Conservation (phyloP, 768 basidiomycete species). For the Leccinum subtestaceum region DNA sequence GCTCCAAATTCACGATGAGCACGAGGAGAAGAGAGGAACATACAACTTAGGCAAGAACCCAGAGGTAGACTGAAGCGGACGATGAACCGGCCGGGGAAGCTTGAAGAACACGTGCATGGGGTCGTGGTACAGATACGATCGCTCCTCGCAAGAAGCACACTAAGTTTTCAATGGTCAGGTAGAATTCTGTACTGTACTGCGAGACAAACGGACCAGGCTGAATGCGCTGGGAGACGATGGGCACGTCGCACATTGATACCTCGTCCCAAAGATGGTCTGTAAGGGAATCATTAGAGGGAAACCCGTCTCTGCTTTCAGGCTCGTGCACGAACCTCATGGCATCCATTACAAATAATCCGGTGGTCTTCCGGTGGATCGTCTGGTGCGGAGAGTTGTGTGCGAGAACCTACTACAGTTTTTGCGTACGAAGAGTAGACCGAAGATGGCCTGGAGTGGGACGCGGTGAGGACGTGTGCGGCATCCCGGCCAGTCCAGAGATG, state of each 20-base stretch:
- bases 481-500: conserved; percentile 77
- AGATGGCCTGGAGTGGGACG: conserved; percentile 48
- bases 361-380: conserved; percentile 47
- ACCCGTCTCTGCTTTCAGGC: neutral
- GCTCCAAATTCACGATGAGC: conserved; percentile 5
- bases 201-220: conserved; percentile 56
- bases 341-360: conserved; percentile 57
- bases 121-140: conserved; percentile 78
- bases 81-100: conserved; percentile 73
- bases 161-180: conserved; percentile 28
- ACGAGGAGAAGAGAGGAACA: conserved; percentile 18
- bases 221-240: conserved; percentile 68
- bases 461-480: conserved; percentile 55
- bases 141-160: conserved; percentile 79
- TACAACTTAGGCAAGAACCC: conserved; percentile 72
- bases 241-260: conserved; percentile 91
- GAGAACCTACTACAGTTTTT: conserved; percentile 61
- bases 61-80: conserved; percentile 48
- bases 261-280: conserved; percentile 70
- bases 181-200: no score
- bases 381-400: conserved; percentile 33
- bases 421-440: conserved; percentile 64
- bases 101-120: conserved; percentile 88
- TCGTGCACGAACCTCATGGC: conserved; percentile 48
- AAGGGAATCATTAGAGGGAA: neutral